These are phyloP conservation scores for Nemania sp. DNA, from an alignment of 2,329 filamentous ascomycete genomes.

Conservation along the genomic window DNA sequence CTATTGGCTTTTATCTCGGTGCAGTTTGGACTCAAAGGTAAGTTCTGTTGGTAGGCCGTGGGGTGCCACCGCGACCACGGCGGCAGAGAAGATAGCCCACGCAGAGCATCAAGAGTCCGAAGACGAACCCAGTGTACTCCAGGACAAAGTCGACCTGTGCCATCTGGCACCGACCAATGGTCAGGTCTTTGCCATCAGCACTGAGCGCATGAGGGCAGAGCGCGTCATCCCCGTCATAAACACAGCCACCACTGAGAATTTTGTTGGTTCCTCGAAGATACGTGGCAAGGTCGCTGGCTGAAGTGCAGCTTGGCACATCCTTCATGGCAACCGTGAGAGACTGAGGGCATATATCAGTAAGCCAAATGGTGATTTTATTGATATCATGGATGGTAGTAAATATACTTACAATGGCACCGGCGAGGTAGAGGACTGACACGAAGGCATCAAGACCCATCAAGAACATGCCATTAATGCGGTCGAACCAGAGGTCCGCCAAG, in stretches of 20 bases:
- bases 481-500: constrained; percentile 18
- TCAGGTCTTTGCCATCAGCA: constrained; percentile 16
- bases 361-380: neutral
- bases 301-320: constrained; percentile 12
- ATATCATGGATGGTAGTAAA: neutral
- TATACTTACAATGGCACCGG: constrained; percentile 19
- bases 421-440: constrained; percentile 14
- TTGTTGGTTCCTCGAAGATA: constrained; percentile 9
- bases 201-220: neutral
- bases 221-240: neutral
- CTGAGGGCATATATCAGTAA: constrained; percentile 18
- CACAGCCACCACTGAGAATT: constrained; percentile 31
- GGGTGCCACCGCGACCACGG: constrained; percentile 22
- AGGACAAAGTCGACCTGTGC: constrained; percentile 15
- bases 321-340: constrained; percentile 12
- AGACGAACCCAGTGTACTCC: constrained; percentile 23
- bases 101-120: constrained; percentile 12
- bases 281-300: neutral
- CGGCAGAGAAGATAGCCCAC: constrained; percentile 18
- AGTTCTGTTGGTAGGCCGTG: neutral
- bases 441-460: constrained; percentile 12
- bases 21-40: neutral
- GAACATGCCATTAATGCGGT: neutral
- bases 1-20: neutral
- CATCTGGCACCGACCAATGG: constrained; percentile 16